Base-by-base conservation (phyloP, 306 rosid genomes). In the Dryas drummondii region DNA sequence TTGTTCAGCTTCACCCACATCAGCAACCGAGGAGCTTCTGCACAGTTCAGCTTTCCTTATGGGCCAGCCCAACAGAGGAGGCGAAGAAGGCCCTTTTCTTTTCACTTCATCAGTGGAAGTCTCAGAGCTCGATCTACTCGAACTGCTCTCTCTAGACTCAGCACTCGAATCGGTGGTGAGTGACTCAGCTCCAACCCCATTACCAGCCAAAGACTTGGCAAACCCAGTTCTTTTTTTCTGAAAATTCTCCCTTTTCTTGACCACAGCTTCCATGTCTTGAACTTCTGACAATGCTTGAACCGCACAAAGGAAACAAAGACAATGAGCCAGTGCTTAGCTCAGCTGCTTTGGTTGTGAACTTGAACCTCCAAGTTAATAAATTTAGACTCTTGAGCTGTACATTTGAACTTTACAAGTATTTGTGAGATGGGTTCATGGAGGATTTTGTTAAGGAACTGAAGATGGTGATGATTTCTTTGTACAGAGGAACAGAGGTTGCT, bases 1-100 rank as follows among this genome's bases (percentile, higher is more conserved):
- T 37, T 82, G 79, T 22, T 80, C 91, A 66, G 74, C 68, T 73
- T 68, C 80, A 58, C 66, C 68, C 32, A 44, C 56, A 77, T 78
- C 88, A 75, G 86, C 86, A 76, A 64, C 79, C 1, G 72, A 76
- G 70, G 72, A 76, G 70, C 82, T 78, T 58, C 84, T 88, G 71
- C 90, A 71, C 10, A 88, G 63, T 5, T 91, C 86, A 65, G 97
- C 96, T 73, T 92, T 87, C 42, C 90, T 91, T 68, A 94, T 94
- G 47, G 98, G 98, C 98, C 98, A 94, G 19, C 97, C 97, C 78
- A 94, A 87, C 71, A 85, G 90, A 32, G 91, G 27, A 71, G 93
- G 86, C 12, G 97, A 82, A 73, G 91, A 85, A 47, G 78, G 74
- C 78, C 84, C 90, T 78, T 86, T 82, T 6, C 79, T 70, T 63